Base-by-base conservation (phyloP, 129 eudicot genomes). In the Pulicaria dysenterica region DNA sequence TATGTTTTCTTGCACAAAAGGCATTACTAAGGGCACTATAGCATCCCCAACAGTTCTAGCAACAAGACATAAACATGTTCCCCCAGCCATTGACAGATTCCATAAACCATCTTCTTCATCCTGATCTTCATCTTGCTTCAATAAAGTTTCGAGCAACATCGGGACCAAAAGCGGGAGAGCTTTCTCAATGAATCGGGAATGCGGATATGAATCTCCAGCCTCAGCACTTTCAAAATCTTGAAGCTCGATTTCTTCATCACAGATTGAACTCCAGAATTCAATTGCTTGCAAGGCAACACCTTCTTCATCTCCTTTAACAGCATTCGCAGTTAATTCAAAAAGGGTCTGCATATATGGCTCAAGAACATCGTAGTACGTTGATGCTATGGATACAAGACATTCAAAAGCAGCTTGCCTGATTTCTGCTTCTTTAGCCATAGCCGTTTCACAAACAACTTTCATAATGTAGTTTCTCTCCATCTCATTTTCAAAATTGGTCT, bases 31-130 rank as follows among this genome's bases (percentile, higher is more conserved):
- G 4, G 96, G 94, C 4, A 92, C 94, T 16, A 89, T 65, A 3
- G 85, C 83, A 81, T 92, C 97, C 17, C 97, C 97, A 31, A 92
- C 97, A 53, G 96, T 89, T 80, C 89, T 84, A 4, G 97, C 94
- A 78, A 89, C 96, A 72, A 92, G 94, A 73, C 96, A 83, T 15
- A 92, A 84, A 60, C 97, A 92, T 3, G 97, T 92, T 37, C 97
- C 97, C 34, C 97, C 97, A 13, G 97, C 94, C 97, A 92, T 92
- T 40, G 97, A 76, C 16, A 92, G 78, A 75, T 92, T 92, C 96
- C 97, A 92, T 16, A 74, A 69, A 15, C 87, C 90, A 75, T 92
- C 97, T 45, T 92, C 97, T 70, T 86, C 91, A 72, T 92, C 96
- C 58, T 92, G 94, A 46, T 86, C 96, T 83, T 92, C 97, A 64